These are phyloP conservation scores for Syncephalastrum sp. DNA, from an alignment of 371 early-diverging fungal species.

Conservation along the genomic window DNA sequence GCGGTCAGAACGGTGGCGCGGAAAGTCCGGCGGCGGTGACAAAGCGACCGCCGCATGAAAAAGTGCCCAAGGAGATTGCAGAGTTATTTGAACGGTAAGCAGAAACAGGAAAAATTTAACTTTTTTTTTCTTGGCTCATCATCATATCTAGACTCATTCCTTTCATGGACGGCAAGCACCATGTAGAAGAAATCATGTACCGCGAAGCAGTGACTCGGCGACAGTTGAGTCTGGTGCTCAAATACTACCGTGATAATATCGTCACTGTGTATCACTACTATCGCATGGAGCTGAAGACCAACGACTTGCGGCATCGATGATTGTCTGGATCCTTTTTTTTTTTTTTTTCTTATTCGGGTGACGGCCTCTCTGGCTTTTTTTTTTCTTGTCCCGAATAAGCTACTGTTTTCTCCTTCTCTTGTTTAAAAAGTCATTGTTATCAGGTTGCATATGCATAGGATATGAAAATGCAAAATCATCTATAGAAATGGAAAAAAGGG, in stretches of 20 bases:
- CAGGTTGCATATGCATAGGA: too few species aligned
- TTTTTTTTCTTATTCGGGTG: too few species aligned
- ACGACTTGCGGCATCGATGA: too few species aligned
- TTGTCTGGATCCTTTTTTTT: too few species aligned
- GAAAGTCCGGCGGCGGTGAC: slow-evolving; percentile 10
- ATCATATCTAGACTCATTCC: slow-evolving; percentile 49
- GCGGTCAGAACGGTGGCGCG: slow-evolving; percentile 15
- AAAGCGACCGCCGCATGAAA: slow-evolving; percentile 36
- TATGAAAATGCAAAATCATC: too few species aligned
- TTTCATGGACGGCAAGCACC: slow-evolving; percentile 81
- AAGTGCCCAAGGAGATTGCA: slow-evolving; percentile 53
- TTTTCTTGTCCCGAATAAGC: too few species aligned
- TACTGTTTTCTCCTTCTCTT: too few species aligned
- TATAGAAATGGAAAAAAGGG: background rate
- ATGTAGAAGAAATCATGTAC: slow-evolving; percentile 82
- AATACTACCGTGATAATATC: slow-evolving; percentile 57
- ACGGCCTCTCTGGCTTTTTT: too few species aligned
- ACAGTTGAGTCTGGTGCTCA: slow-evolving; percentile 60
- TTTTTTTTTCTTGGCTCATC: background rate
- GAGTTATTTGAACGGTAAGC: slow-evolving; percentile 60
- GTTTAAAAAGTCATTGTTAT: too few species aligned
- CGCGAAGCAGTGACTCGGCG: slow-evolving; percentile 68
- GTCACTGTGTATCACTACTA: slow-evolving; percentile 49
- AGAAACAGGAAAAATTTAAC: background rate
- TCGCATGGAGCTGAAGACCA: slow-evolving; percentile 1